Conservation (phyloP, 805 yeast species). For the Metschnikowia lachancei region DNA sequence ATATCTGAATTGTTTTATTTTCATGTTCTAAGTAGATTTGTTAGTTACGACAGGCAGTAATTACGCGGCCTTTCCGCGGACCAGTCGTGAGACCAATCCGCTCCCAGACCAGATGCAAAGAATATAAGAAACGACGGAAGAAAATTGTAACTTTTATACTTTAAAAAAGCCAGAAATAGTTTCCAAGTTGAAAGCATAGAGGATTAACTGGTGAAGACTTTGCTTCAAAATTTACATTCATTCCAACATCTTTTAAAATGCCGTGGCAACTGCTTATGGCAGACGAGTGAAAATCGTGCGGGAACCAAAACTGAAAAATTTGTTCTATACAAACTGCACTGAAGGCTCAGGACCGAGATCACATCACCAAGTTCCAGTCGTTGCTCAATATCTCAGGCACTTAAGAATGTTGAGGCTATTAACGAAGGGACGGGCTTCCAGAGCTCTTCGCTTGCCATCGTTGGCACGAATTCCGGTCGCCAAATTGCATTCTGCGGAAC, state of each 20-base stretch:
- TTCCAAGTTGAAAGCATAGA: too few species aligned
- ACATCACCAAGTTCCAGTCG: conserved; percentile 3
- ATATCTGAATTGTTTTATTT: too few species aligned
- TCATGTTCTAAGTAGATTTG: not conserved
- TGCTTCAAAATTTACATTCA: too few species aligned
- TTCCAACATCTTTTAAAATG: not conserved
- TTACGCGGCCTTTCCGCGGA: not conserved
- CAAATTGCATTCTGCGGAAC: conserved; percentile 24
- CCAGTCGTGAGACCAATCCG: not conserved
- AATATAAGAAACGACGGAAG: too few species aligned
- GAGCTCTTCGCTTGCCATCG: conserved; percentile 7
- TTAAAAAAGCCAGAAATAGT: too few species aligned
- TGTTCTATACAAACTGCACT: conserved; percentile 11
- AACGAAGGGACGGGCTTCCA: conserved; percentile 10
- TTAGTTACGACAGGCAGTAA: not conserved
- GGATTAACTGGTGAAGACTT: too few species aligned
- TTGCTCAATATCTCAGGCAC: conserved; percentile 1
- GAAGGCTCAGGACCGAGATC: not conserved
- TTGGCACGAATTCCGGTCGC: conserved; percentile 10
- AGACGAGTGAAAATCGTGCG: conserved; percentile 6
- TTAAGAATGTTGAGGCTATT: conserved; percentile 18
- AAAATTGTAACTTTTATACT: too few species aligned
- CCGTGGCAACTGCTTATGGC: not conserved
- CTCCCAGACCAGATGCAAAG: too few species aligned
- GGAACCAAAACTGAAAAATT: conserved; percentile 12